Base-by-base conservation (phyloP, 352 stramenopile genomes). In the Phytophthora constricta region DNA sequence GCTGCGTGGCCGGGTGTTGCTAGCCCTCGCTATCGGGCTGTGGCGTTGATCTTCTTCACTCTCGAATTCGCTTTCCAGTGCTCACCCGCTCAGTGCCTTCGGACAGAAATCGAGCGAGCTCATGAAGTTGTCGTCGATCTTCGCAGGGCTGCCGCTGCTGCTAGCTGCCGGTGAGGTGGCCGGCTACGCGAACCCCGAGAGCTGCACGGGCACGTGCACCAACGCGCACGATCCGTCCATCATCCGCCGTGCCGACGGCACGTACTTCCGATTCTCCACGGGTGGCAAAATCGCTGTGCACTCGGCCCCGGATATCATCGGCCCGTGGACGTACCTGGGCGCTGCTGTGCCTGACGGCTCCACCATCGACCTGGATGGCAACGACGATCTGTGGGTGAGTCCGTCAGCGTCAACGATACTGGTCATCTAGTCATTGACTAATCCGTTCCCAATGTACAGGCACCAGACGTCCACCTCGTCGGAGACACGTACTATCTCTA, bases 181-280 rank as follows among this genome's bases (percentile, higher is more conserved):
- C 45, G 66, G 60, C 19, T 72, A 76, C 28, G 28, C 70, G 17
- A 73, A 62, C 25, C 66, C 70, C 0, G 47, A 68, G 41, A 46
- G 47, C 9, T 79, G 70, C 34, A 59, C 57, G 26, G 70, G 70
- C 3, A 65, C 58, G 34, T 79, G 70, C 28, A 74, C 62, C 37
- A 85, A 87, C 23, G 65, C 76, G 1, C 79, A 87, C 58, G 76
- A 87, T 33, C 76, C 79, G 11, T 77, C 79, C 37, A 83, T 87
- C 47, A 84, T 85, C 51, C 74, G 76, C 22, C 70, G 74, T 22
- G 46, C 58, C 17, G 71, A 87, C 52, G 76, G 79, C 54, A 87
- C 68, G 16, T 87, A 87, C 63, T 87, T 83, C 54, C 76, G 76
- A 23, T 85, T 87, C 69, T 83, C 74, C 3, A 87, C 79, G 0